Evolutionary conservation across 2,329 filamentous ascomycete genomes (phyloP), one percentile per base, ranked within the genome.

Genomic region (Fusarium xyrophilum): DNA sequence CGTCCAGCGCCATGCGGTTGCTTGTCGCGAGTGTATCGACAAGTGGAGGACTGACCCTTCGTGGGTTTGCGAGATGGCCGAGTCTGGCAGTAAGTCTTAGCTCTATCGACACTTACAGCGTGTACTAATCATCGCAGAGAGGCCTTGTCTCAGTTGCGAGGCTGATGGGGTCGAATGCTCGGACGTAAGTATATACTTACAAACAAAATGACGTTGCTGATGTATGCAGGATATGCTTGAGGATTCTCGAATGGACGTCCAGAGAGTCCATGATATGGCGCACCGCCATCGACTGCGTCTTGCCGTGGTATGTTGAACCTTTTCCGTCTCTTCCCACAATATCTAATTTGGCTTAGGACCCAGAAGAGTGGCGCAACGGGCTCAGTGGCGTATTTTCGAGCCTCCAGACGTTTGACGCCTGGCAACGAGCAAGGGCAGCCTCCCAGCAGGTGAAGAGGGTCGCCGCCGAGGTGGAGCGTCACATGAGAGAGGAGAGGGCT

Each of bases 261-360:
- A 40, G 15, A 40, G 38, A 17, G 14, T 40, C 1, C 21, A 40
- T 12, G 38, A 23, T 6, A 40, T 40, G 38, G 38, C 38, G 14
- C 10, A 40, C 6, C 38, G 38, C 14, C 38, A 40, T 5, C 6
- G 38, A 17, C 14, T 17, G 6, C 21, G 38, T 40, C 38, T 40
- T 23, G 10, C 10, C 0, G 21, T 40, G 3, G 38, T 40, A 12
- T 3, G n/a, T 7, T 5, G 6, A 17, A 23, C 0, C 13, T 11
- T 15, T 40, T 23, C 3, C 21, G 14, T 23, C 21, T 40, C 21
- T 15, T 12, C 3, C 14, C 21, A 40, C 14, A 23, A 2, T 10
- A 39, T 17, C 4, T 23, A 23, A 40, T 0, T 7, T 17, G 1
- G 5, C 38, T 7, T 12, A 40, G 38, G 15, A 40, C 21, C 38